phyloP scores from a whole-genome alignment of 331 rosid species.

The Malus hybrid region DNA sequence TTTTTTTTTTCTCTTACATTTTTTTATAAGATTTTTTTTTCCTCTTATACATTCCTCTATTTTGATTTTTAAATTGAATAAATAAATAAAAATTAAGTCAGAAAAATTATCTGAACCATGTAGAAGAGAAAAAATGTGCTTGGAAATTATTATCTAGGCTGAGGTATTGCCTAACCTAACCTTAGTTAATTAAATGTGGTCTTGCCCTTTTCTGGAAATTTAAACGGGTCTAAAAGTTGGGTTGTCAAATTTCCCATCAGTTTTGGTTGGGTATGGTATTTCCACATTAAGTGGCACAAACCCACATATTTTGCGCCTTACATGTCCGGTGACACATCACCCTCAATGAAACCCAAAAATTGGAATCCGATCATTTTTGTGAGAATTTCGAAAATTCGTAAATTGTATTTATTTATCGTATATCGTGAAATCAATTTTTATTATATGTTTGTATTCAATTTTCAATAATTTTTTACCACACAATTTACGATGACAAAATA shows the following conservation, averaged over 20 bases:
- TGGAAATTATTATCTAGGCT: not conserved
- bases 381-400: fast-evolving
- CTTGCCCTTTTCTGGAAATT: not conserved
- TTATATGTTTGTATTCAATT: fast-evolving
- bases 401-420: fast-evolving
- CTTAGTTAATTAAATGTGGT: not conserved
- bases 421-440: fast-evolving
- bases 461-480: fast-evolving
- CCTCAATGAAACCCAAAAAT: not conserved
- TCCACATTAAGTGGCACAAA: slow-evolving; percentile 8
- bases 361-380: no score
- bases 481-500: fast-evolving
- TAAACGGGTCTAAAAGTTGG: not conserved
- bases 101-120: no score
- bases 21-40: no score
- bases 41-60: no score
- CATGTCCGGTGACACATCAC: not conserved
- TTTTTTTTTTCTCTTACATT: no score
- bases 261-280: not conserved
- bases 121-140: not conserved
- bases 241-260: not conserved
- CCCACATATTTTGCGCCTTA: not conserved
- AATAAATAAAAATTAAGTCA: no score
- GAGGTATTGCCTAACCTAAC: not conserved
- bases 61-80: no score